These are phyloP conservation scores for Ganoderma meredithae DNA, from an alignment of 1,284 basidiomycete genomes.

Conservation along the genomic window DNA sequence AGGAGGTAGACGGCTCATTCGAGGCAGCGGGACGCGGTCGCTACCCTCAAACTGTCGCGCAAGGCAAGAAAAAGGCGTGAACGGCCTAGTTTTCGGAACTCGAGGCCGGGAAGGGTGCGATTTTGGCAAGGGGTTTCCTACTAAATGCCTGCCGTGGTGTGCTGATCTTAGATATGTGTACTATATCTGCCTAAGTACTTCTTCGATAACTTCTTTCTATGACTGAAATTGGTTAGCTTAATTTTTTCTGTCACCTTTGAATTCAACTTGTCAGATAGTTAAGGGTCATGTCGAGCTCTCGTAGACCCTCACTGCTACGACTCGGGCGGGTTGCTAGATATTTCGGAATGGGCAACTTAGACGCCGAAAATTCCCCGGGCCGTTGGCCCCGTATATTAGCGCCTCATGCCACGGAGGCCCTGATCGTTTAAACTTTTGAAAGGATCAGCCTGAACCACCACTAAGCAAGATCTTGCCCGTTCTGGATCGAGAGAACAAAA, in stretches of 20 bases:
- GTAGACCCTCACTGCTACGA: no score
- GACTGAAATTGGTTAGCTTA: no score
- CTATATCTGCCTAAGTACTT: not conserved
- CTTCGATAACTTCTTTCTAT: not conserved
- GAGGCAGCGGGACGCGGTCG: conserved; percentile 23
- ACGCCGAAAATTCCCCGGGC: not conserved
- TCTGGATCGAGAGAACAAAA: not conserved
- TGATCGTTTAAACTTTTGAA: not conserved
- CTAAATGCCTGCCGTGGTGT: not conserved
- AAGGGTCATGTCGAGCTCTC: no score
- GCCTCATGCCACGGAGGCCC: no score
- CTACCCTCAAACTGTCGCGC: conserved; percentile 4
- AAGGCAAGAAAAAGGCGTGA: conserved; percentile 10
- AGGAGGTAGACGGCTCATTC: conserved; percentile 36
- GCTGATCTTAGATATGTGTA: no score
- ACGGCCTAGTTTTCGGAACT: not conserved
- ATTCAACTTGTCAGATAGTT: not conserved
- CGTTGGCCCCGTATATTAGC: not conserved
- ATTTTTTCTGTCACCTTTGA: not conserved
- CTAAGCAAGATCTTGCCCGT: not conserved
- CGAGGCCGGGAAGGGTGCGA: not conserved
- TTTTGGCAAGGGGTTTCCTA: no score
- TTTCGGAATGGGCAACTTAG: not conserved
- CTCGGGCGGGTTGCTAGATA: not conserved
- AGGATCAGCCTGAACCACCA: not conserved